A percentile compares a stretch with the other conserved stretches of the same genome.
Evolutionary conservation across 2,329 filamentous ascomycete species (phyloP).

Genomic region (Talaromyces funiculosus): DNA sequence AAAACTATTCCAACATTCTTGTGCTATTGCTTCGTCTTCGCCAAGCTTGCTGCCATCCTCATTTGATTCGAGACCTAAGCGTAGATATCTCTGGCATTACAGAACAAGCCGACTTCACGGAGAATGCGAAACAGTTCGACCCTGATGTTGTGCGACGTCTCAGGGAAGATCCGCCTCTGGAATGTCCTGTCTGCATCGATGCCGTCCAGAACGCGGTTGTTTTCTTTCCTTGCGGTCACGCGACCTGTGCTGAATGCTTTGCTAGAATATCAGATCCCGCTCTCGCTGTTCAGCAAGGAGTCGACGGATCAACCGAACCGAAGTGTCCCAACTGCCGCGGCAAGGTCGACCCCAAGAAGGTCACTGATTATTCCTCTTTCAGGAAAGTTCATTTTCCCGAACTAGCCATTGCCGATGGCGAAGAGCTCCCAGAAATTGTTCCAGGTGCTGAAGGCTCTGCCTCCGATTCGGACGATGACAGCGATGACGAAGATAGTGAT

Average conservation of each 20-base stretch:
- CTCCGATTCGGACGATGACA: slow-evolving; percentile 21
- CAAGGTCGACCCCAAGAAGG: slow-evolving; percentile 58
- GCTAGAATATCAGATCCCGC: slow-evolving; percentile 60
- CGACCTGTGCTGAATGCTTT: slow-evolving; percentile 72
- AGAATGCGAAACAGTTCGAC: slow-evolving; percentile 57
- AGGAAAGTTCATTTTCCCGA: slow-evolving; percentile 64
- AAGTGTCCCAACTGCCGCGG: slow-evolving; percentile 75
- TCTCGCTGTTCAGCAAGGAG: slow-evolving; percentile 53
- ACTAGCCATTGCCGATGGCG: slow-evolving; percentile 23
- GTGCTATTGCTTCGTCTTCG: slow-evolving; percentile 74
- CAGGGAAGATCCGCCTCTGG: slow-evolving; percentile 57
- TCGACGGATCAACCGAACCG: slow-evolving; percentile 48
- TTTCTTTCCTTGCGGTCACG: slow-evolving; percentile 77
- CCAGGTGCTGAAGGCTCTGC: slow-evolving; percentile 34
- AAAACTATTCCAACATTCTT: slow-evolving; percentile 72
- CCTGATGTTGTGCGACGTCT: slow-evolving; percentile 61
- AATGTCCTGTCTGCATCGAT: slow-evolving; percentile 81
- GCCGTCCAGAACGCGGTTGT: slow-evolving; percentile 67
- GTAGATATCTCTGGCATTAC: slow-evolving; percentile 44
- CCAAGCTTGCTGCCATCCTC: slow-evolving; percentile 74
- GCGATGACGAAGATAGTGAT: slow-evolving; percentile 42
- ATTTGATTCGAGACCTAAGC: slow-evolving; percentile 62
- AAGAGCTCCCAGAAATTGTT: neutral
- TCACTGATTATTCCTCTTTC: slow-evolving; percentile 71
- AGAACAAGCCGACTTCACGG: slow-evolving; percentile 52